A percentile compares a stretch with the other conserved stretches of the same genome.
These are phyloP conservation scores for Triticum turgidum DNA, from an alignment of 176 grass and related monocot genomes.

Conservation along the genomic window DNA sequence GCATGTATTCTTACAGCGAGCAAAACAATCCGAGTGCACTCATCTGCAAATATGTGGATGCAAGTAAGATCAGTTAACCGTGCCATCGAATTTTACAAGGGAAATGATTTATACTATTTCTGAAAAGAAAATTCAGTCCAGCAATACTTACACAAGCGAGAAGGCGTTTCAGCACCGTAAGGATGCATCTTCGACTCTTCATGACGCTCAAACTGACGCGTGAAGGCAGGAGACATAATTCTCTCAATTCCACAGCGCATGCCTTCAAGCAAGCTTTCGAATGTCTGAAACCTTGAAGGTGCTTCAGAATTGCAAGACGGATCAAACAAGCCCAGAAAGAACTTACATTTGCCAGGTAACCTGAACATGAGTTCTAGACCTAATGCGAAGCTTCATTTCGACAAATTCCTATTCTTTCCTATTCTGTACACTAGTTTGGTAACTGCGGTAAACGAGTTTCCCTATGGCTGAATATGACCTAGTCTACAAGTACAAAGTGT, in stretches of 20 bases:
- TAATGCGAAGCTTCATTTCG: constrained; percentile 41
- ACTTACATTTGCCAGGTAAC: constrained; percentile 15
- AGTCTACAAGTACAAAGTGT: constrained; percentile 3
- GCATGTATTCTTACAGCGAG: not conserved
- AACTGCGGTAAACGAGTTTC: constrained; percentile 14
- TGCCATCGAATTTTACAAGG: not conserved
- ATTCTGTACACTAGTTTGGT: constrained; percentile 38
- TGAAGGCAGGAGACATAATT: not conserved
- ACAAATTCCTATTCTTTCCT: constrained; percentile 28
- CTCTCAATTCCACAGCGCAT: not conserved
- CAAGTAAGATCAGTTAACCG: not conserved
- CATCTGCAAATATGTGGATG: constrained; percentile 17
- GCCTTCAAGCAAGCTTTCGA: not conserved
- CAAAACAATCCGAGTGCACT: not conserved
- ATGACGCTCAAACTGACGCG: not conserved
- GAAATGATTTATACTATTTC: not conserved
- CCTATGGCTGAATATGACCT: constrained; percentile 18
- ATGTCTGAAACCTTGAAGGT: not conserved
- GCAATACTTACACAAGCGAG: constrained; percentile 32
- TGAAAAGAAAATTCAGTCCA: not conserved
- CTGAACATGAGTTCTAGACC: constrained; percentile 27
- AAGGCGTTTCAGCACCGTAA: not conserved
- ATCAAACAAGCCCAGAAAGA: not conserved
- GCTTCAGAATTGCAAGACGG: not conserved
- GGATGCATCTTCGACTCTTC: not conserved